Evolutionary conservation across 331 rosid species (phyloP).

Genomic region (Rhamnella rubrinervis): DNA sequence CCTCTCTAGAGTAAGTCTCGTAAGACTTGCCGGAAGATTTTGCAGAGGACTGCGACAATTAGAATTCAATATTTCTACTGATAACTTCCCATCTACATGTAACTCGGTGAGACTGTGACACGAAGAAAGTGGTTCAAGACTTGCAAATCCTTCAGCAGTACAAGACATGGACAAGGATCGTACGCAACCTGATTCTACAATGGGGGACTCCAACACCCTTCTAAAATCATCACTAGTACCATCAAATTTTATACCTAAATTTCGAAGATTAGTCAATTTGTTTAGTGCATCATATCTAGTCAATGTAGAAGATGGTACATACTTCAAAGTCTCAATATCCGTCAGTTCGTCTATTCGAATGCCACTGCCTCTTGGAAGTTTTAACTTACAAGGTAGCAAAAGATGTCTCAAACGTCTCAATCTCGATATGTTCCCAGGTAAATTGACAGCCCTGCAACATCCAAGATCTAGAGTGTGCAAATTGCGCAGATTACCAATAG

Average conservation of each 20-base stretch:
- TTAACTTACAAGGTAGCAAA: conserved; percentile 33
- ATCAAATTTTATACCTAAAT: background rate
- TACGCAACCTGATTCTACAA: background rate
- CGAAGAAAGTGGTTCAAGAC: no score
- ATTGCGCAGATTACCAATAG: conserved; percentile 43
- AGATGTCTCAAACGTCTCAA: conserved; percentile 47
- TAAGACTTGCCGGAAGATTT: background rate
- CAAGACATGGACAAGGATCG: background rate
- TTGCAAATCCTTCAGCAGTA: no score
- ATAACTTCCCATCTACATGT: background rate
- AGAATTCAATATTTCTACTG: background rate
- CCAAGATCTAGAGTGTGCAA: conserved; percentile 45
- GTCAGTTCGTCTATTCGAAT: background rate
- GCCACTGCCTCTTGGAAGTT: background rate
- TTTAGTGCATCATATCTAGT: background rate
- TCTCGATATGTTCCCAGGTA: conserved; percentile 33
- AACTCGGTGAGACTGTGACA: background rate
- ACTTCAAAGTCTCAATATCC: background rate
- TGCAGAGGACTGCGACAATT: no score
- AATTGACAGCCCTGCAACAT: conserved; percentile 38
- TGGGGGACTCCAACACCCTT: background rate
- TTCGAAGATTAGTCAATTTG: background rate
- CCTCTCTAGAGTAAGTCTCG: background rate
- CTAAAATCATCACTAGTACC: background rate
- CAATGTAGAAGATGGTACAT: background rate